These are phyloP conservation scores for Phaeotremella fagi DNA, from an alignment of 768 basidiomycete species.

Conservation along the genomic window DNA sequence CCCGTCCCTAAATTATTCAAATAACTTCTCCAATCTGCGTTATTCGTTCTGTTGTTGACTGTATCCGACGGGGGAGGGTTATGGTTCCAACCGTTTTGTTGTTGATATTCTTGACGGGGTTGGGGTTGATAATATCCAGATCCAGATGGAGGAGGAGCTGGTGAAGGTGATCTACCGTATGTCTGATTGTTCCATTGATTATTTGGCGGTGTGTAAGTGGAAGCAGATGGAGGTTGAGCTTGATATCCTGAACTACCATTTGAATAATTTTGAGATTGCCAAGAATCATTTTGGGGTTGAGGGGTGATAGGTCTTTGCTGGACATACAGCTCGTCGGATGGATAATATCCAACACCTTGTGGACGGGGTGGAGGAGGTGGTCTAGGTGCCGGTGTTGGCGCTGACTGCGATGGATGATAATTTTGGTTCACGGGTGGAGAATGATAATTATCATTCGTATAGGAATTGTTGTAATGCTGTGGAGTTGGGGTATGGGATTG, in stretches of 20 bases:
- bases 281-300: slow-evolving; percentile 5
- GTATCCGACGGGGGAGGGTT: too few species aligned
- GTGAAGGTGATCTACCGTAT: slow-evolving; percentile 12
- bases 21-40: slow-evolving; percentile 32
- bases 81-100: too few species aligned
- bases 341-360: slow-evolving; percentile 34
- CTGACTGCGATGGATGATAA: slow-evolving; percentile 19
- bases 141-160: not conserved
- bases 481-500: slow-evolving; percentile 4
- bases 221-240: not conserved
- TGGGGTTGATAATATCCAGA: not conserved
- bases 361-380: slow-evolving; percentile 26
- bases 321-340: slow-evolving; percentile 40
- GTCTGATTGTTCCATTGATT: not conserved
- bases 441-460: not conserved
- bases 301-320: slow-evolving; percentile 14
- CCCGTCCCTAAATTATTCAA: slow-evolving; percentile 23
- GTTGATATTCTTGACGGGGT: not conserved
- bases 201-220: not conserved
- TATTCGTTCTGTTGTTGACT: too few species aligned
- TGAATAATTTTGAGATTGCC: slow-evolving; percentile 1
- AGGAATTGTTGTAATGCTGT: slow-evolving; percentile 2
- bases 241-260: not conserved
- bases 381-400: slow-evolving; percentile 11
- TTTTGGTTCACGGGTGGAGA: slow-evolving; percentile 5